Evolutionary conservation across 805 yeast genomes (phyloP), one percentile per base, ranked within the genome.

Genomic region (Zygoascus ofunaensis): DNA sequence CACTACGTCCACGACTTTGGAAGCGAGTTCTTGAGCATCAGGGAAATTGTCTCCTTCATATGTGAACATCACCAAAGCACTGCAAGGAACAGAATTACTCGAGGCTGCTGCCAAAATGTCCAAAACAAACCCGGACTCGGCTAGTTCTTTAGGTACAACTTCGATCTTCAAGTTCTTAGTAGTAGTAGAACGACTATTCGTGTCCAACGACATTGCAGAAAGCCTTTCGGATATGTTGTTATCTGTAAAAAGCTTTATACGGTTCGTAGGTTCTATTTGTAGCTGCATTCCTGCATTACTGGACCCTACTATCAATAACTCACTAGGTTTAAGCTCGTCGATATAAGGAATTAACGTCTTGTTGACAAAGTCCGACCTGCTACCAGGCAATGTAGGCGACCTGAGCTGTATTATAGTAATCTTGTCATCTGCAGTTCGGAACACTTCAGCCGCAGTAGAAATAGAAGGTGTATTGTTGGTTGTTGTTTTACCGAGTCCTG

Each of bases 11-110:
- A 59, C 51, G 2, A 70, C 58, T 26, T 61, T 59, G 10, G 50
- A 49, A 2, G 83, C 78, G 48, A 82, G 61, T 7, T 57, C 49
- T 36, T 66, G 67, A 5, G 94, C 92, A 59, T 87, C 95, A 18
- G 61, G 57, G 23, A 80, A 73, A 60, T 90, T 90, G 61, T 89
- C 97, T 28, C 97, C 97, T 59, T 89, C 97, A 61, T 85, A 87
- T 1, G 82, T 94, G 58, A 72, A 79, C 15, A 76, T 68, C 8
- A 76, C 74, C 1, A 62, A 32, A 0, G 60, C 63, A 7, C 35
- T 34, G 3, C 19, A n/a, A 34, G 43, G 34, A 24, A 37, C 15
- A 15, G 18, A 7, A 30, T 15, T 14, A 14, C 17, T 18, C 15
- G 7, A 19, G 14, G 41, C 14, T 14, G 34, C 21, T 12, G 18